A percentile compares a stretch with the other conserved stretches of the same genome.
Evolutionary conservation across 331 rosid genomes (phyloP).

Genomic region (Erythrophleum ivorense): DNA sequence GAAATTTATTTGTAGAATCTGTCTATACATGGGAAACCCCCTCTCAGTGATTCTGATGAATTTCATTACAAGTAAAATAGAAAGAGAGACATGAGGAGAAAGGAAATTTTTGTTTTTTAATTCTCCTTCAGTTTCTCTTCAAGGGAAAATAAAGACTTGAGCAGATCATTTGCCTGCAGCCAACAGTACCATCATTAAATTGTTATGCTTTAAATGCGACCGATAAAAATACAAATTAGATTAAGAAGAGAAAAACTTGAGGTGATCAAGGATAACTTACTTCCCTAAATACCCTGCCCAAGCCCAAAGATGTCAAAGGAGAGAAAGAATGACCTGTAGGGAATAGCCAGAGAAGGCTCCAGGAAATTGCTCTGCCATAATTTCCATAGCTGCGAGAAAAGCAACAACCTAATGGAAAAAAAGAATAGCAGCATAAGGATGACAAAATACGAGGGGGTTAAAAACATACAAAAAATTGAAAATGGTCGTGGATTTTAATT

Average conservation of each 20-base stretch:
- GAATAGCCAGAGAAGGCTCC: conserved; percentile 93
- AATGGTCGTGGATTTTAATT: conserved; percentile 30
- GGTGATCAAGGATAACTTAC: neutral
- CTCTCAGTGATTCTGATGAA: neutral
- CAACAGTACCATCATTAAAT: neutral
- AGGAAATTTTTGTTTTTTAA: neutral
- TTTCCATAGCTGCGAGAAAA: conserved; percentile 98
- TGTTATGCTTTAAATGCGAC: neutral
- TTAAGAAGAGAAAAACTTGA: conserved; percentile 1
- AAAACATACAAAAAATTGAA: conserved; percentile 17
- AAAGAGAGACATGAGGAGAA: neutral
- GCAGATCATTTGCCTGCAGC: neutral
- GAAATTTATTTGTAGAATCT: neutral
- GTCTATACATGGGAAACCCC: neutral
- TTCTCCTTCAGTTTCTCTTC: neutral
- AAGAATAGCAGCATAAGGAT: conserved; percentile 38
- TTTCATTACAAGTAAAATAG: neutral
- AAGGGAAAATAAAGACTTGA: neutral
- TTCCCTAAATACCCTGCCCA: conserved; percentile 7
- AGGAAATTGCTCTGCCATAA: conserved; percentile 88
- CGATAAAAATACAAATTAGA: neutral
- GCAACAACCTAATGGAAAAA: conserved; percentile 77
- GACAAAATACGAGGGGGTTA: conserved; percentile 20
- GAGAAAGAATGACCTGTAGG: conserved; percentile 61
- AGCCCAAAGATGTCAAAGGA: conserved; percentile 27